These are phyloP conservation scores for Monosporascus sp. DNA, from an alignment of 2,329 filamentous ascomycete genomes.

Conservation along the genomic window DNA sequence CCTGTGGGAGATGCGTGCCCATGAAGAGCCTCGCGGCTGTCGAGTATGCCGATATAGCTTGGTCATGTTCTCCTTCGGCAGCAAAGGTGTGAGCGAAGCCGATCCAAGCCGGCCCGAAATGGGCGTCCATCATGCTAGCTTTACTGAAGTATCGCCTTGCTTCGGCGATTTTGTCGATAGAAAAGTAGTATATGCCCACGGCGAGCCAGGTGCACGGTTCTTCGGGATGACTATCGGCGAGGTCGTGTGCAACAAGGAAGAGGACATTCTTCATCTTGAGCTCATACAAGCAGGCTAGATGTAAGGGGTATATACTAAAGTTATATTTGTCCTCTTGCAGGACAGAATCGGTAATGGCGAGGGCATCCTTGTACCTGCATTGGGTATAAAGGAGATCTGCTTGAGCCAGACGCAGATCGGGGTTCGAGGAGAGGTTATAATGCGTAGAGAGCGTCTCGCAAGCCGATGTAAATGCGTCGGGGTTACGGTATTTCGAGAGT, in stretches of 20 bases:
- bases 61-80: conserved; percentile 94
- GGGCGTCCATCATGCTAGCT: conserved; percentile 93
- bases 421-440: conserved; percentile 80
- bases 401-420: conserved; percentile 83
- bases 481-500: conserved; percentile 90
- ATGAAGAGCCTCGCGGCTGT: conserved; percentile 93
- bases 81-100: conserved; percentile 98
- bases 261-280: conserved; percentile 80
- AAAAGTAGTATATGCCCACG: conserved; percentile 90
- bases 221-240: conserved; percentile 85
- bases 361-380: conserved; percentile 84
- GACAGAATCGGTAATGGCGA: conserved; percentile 78
- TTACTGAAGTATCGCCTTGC: conserved; percentile 96
- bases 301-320: conserved; percentile 81
- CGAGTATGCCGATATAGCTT: conserved; percentile 95
- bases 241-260: conserved; percentile 86
- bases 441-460: conserved; percentile 90
- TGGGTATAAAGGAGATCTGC: conserved; percentile 92
- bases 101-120: conserved; percentile 97
- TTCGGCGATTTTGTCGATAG: conserved; percentile 84
- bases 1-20: conserved; percentile 89
- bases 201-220: conserved; percentile 92
- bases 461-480: conserved; percentile 73
- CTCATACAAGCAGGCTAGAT: conserved; percentile 87
- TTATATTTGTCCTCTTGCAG: conserved; percentile 83